Evolutionary conservation across 805 yeast species (phyloP), one percentile per base, ranked within the genome.

Genomic region (Starmerella roubikii): DNA sequence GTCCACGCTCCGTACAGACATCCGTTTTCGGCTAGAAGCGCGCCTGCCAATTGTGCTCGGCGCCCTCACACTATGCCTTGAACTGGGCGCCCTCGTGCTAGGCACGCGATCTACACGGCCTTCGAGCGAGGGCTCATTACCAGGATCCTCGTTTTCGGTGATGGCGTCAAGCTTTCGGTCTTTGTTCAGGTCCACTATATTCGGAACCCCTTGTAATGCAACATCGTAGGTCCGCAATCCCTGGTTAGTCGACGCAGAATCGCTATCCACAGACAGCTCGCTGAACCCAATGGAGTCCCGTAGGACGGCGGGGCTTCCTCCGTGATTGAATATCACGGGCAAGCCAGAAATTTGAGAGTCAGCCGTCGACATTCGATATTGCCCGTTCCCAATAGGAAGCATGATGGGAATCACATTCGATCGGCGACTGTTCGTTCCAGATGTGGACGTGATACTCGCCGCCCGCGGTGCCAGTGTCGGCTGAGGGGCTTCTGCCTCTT

Each of bases 191-290:
- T 68, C 67, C n/a, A 82, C 78, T 44, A 82, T 62, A 48, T 69
- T 68, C 1, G 93, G 91, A 52, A 69, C 74, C 2, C 81, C 91
- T 43, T 77, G 70, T 40, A 80, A 77, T 2, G 91, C 93, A 54
- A 77, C 38, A 19, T 44, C 47, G 29, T 40, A 44, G 8, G 38
- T 26, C 10, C 44, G n/a, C 16, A 44, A 30, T 2, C 45, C 45
- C 28, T 37, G 39, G 25, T 37, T 35, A 13, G 33, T 26, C 13
- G 27, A 4, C 22, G 31, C 15, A 10, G 29, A 27, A 13, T 43
- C 45, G 25, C 44, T 44, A 15, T 35, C 40, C 6, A 40, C 29
- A 7, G 45, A 40, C 21, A 38, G 38, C 32, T 44, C 47, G 25
- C 47, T 44, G 31, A 30, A 44, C 8, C 44, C 48, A 49, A 65